Evolutionary conservation across 352 stramenopile species (phyloP), one percentile per base, ranked within the genome.

Genomic region (Phytophthora fragariaefolia): DNA sequence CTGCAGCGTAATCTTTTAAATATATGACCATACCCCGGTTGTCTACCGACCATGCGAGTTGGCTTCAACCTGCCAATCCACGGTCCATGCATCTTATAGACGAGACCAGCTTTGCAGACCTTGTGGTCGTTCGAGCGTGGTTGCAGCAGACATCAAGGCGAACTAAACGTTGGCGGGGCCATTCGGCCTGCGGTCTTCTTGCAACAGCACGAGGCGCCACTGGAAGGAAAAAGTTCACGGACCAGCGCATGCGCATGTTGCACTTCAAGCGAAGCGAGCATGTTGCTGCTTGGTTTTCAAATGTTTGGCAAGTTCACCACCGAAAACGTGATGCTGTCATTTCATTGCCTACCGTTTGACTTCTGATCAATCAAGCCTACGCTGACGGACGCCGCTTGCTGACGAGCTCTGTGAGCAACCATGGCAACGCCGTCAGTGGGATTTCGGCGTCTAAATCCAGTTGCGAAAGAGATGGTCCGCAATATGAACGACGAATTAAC

Each of bases 381-480:
- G 34, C 9, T 57, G 27, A 23, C 24, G 30, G 47, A 58, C 27
- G 28, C 10, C 27, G 27, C 12, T 59, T 61, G 49, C 49, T 67
- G 51, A 67, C 43, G 43, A 48, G 18, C 9, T 55, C 47, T 46
- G 55, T 61, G 55, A 71, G 38, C 55, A 65, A 70, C 47, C 18
- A 46, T 36, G 3, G 5, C 40, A 42, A 36, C 15, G 13, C 24
- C 58, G 53, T 36, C 46, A 17, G 53, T 20, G 46, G 61, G 61
- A 69, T 20, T 26, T 58, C 45, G 24, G 22, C 4, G 34, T 22
- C 56, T 32, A 66, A 66, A 71, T 65, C 56, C 47, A 70, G 63
- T 70, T 54, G 55, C 55, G 28, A 70, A 36, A 63, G 36, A 61
- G 24, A 53, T 71, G 43, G 30, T 48, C 48, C 49, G 49, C 45